Conservation (phyloP, 2,329 filamentous ascomycete species). For the Daldinia sp. region DNA sequence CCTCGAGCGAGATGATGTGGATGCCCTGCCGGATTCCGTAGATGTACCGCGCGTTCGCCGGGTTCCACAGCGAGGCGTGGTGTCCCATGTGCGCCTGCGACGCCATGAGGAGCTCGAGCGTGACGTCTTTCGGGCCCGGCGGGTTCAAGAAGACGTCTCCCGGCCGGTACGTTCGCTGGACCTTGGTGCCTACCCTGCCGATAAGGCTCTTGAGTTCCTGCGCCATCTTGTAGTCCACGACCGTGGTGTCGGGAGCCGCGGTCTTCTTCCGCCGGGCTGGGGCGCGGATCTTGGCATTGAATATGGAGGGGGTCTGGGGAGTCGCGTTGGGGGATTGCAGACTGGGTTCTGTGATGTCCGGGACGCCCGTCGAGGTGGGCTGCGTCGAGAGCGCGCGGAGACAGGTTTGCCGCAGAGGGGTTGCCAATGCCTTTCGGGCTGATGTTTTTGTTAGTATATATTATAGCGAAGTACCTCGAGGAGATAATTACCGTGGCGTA, state of each 20-base stretch:
- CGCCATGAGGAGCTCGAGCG: slow-evolving; percentile 89
- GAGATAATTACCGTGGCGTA: slow-evolving; percentile 42
- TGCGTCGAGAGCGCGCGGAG: slow-evolving; percentile 53
- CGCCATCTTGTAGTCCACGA: slow-evolving; percentile 49
- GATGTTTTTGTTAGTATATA: slow-evolving; percentile 37
- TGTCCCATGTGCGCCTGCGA: slow-evolving; percentile 91
- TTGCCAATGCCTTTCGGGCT: slow-evolving; percentile 64
- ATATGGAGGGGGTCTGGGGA: slow-evolving; percentile 41
- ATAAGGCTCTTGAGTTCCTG: slow-evolving; percentile 56
- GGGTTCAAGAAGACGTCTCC: slow-evolving; percentile 74
- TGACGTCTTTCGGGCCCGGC: slow-evolving; percentile 79
- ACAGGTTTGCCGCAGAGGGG: slow-evolving; percentile 50
- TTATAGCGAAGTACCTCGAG: slow-evolving; percentile 8
- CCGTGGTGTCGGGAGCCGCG: slow-evolving; percentile 45
- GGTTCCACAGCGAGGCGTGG: slow-evolving; percentile 91
- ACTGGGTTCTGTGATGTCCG: slow-evolving; percentile 37
- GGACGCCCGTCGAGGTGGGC: slow-evolving; percentile 35
- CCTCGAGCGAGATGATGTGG: slow-evolving; percentile 92
- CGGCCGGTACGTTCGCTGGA: slow-evolving; percentile 69
- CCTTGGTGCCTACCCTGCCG: slow-evolving; percentile 56
- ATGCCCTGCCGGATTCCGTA: slow-evolving; percentile 87
- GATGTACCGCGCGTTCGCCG: slow-evolving; percentile 92
- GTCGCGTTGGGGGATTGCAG: slow-evolving; percentile 33
- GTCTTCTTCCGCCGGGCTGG: slow-evolving; percentile 33
- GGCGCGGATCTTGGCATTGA: slow-evolving; percentile 36